Evolutionary conservation across 306 rosid genomes (phyloP).

Genomic region (Trichosanthes truncata): DNA sequence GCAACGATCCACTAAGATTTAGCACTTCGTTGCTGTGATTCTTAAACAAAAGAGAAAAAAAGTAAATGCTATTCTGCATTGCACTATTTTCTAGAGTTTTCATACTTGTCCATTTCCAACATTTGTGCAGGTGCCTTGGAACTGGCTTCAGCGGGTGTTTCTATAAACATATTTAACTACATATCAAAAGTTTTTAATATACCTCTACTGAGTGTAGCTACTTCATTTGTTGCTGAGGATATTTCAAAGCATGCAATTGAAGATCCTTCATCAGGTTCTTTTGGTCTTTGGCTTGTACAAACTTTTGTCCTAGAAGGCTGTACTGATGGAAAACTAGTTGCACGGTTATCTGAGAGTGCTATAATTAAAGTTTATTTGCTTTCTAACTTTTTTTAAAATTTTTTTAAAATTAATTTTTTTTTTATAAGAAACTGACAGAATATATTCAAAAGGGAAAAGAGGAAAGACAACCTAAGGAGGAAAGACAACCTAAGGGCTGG

Average conservation of each 20-base stretch:
- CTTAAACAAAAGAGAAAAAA: too few relatives aligned
- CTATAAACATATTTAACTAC: slow-evolving; percentile 74
- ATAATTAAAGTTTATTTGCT: not conserved
- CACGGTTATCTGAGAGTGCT: not conserved
- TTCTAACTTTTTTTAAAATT: too few relatives aligned
- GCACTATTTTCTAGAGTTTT: not conserved
- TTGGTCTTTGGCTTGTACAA: not conserved
- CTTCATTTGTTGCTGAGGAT: slow-evolving; percentile 96
- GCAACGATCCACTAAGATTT: too few relatives aligned
- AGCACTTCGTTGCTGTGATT: too few relatives aligned
- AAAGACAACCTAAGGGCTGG: too few relatives aligned
- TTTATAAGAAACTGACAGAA: too few relatives aligned
- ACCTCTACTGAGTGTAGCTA: slow-evolving; percentile 86
- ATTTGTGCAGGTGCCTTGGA: slow-evolving; percentile 50
- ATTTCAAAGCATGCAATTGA: slow-evolving; percentile 40
- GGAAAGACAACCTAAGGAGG: too few relatives aligned
- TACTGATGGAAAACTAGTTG: not conserved
- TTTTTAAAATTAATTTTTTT: too few relatives aligned
- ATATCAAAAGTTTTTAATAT: slow-evolving; percentile 81
- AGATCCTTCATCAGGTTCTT: slow-evolving; percentile 50
- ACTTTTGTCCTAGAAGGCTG: not conserved
- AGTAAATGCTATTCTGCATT: not conserved
- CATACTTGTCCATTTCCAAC: not conserved
- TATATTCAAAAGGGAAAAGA: too few relatives aligned
- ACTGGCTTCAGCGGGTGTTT: slow-evolving; percentile 94